Base-by-base conservation (phyloP, 805 yeast genomes). In the Sugiyamaella americana region DNA sequence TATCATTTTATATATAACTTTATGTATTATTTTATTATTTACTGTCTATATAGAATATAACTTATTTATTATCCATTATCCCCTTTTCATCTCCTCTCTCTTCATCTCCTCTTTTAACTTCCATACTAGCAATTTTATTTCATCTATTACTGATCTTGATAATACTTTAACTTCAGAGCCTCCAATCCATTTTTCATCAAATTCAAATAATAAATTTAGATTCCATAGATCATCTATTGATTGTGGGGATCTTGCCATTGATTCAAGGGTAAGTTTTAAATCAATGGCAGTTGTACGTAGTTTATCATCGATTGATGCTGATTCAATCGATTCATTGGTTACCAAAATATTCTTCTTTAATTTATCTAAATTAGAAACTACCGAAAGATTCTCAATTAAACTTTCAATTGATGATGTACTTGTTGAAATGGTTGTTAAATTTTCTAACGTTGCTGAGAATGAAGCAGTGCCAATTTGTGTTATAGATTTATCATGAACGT, bases 161-260 rank as follows among this genome's bases (percentile, higher is more conserved):
- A 43, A 35, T 5, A 43, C 21, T 18, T 20, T 18, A 4, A 29
- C 22, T 13, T 10, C 8, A 3, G 46, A 30, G 26, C 24, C 40
- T 6, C 16, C 41, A 17, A 10, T 21, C 57, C 56, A 55, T n/a
- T 37, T 40, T 46, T 82, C 86, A 36, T 76, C 71, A 63, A 70
- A 84, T 13, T 80, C 75, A 64, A 84, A 80, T 5, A 84, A 61
- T 42, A 84, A 59, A 49, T 75, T 74, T 48, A 83, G 62, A 54
- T 79, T 81, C 81, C 85, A 78, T 44, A 83, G 62, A 46, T 82
- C 85, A 41, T 80, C 82, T 3, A 69, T 52, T 1, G 62, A 58
- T 10, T 50, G 44, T 0, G 83, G 82, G 1, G 55, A 52, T 2
- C 49, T 48, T 1, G 78, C 77, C 55, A 75, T 62, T 2, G 58